Base-by-base conservation (phyloP, 192 early-diverging fungal genomes). In the Backusella luteola region DNA sequence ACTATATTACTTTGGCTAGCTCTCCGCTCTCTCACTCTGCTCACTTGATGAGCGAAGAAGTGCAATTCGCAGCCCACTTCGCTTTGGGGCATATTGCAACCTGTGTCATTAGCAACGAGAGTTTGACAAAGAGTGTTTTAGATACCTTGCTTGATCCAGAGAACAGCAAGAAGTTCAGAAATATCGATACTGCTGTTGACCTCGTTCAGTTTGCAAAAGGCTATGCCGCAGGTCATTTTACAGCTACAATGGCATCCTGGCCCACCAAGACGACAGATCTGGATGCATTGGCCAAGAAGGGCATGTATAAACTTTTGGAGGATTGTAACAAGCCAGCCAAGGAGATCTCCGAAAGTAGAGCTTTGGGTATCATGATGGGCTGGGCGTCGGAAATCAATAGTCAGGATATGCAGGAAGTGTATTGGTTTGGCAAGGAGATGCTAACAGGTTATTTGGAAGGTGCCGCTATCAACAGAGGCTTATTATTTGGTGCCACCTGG, bases 21-120 rank as follows among this genome's bases (percentile, higher is more conserved):
- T 71, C 70, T 2, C 70, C 70, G 2, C 44, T 71, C 3, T 38
- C 77, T 1, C 66, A 53, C n/a, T 74, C 77, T 14, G 42, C 77
- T 15, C 72, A 68, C 6, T 21, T 77, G n/a, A 72, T 73, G 67
- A 81, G 77, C 38, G 80, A 81, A 67, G 80, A 81, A 56, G 80
- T 81, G 3, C 80, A 81, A 23, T 81, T 74, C 52, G 76, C 73
- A 26, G 73, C 73, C 15, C 41, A 73, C n/a, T 81, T 74, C 21
- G 74, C 69, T 12, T 34, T 78, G 17, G 80, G 80, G 0, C 67
- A 78, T 42, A 49, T 81, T n/a, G 68, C 76, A 15, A 70, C 73
- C 12, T 81, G 69, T 39, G 41, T 78, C 6, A 75, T 81, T 39
- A 59, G 39, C 12, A 77, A 81, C n/a, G 80, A 81, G n/a, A 70